Conservation (phyloP, 2,329 filamentous ascomycete genomes). For the Knufia fluminis region DNA sequence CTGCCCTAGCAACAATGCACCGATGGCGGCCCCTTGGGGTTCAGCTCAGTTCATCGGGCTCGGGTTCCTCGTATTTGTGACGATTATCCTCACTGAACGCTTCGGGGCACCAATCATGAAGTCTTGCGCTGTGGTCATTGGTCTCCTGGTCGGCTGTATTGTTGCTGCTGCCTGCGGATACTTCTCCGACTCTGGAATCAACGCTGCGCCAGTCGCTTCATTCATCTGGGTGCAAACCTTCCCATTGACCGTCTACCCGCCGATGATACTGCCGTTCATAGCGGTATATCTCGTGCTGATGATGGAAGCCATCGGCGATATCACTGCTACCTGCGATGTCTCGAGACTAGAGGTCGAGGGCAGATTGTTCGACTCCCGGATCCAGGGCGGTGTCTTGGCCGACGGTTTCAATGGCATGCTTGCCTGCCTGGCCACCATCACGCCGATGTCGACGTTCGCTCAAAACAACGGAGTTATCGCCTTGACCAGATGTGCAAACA, state of each 20-base stretch:
- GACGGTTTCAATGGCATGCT: slow-evolving; percentile 58
- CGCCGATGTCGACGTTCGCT: slow-evolving; percentile 59
- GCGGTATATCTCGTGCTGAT: slow-evolving; percentile 52
- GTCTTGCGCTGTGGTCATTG: slow-evolving; percentile 55
- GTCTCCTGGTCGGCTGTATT: slow-evolving; percentile 57
- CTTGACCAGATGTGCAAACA: slow-evolving; percentile 58
- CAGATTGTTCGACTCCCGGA: slow-evolving; percentile 55
- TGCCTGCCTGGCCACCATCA: slow-evolving; percentile 56
- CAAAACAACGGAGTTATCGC: slow-evolving; percentile 63
- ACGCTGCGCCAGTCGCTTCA: slow-evolving; percentile 52
- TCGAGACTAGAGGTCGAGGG: slow-evolving; percentile 56
- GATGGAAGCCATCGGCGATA: slow-evolving; percentile 60
- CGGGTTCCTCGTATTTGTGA: slow-evolving; percentile 58
- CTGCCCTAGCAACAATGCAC: slow-evolving; percentile 50
- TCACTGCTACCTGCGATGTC: slow-evolving; percentile 60
- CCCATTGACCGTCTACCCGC: slow-evolving; percentile 55
- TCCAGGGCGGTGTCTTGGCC: slow-evolving; percentile 59
- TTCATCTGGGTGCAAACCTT: slow-evolving; percentile 65
- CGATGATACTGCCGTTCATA: slow-evolving; percentile 55
- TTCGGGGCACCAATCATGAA: slow-evolving; percentile 64
- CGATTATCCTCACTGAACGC: slow-evolving; percentile 59
- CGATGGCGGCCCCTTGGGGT: slow-evolving; percentile 53
- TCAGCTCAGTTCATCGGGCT: slow-evolving; percentile 57
- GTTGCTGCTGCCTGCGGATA: slow-evolving; percentile 58
- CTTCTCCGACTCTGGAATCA: slow-evolving; percentile 51